Evolutionary conservation across 1,284 basidiomycete genomes (phyloP), one percentile per base, ranked within the genome.

Genomic region (Anthracocystis walkeri): DNA sequence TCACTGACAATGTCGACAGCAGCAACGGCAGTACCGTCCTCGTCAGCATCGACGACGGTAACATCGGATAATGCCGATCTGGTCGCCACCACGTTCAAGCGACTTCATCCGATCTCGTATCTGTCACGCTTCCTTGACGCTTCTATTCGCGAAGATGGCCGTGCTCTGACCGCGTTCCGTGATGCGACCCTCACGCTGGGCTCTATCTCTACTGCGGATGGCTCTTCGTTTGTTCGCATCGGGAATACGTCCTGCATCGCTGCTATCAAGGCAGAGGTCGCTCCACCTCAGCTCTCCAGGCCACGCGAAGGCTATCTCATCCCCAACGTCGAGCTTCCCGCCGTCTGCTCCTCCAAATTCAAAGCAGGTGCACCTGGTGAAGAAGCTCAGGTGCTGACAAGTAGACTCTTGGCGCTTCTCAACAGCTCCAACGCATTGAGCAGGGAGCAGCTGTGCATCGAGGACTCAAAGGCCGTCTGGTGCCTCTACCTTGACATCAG

Each of bases 401-500:
- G 77, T 38, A 49, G 73, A 2, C 49, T 2, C 89, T 1, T 94
- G 95, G 73, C 27, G 87, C 96, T 42, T 79, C 91, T 62, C 27
- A 74, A 75, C 88, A 65, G 66, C 40, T 74, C 81, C 16, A 62
- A 59, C n/a, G 50, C 65, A 1, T 72, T 99, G 0, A 87, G 92
- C 0, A 88, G 91, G 0, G 85, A 88, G 0, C 90, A 90, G 0
- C 89, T 99, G 1, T 91, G 91, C 80, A 97, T 99, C 57, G 88
- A 92, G 20, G 89, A 90, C 0, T 91, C 90, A 4, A 92, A 92
- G 84, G 89, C 93, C 0, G 94, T 89, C 0, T 99, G 95, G 94
- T 91, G 92, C 25, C 88, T 99, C 18, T 97, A 97, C 85, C 89
- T 98, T 73, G 96, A 99, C 75, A 90, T 94, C 31, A 93, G 92